Evolutionary conservation across 2,329 filamentous ascomycete genomes (phyloP).

Genomic region (Malbranchea cinnamomea): DNA sequence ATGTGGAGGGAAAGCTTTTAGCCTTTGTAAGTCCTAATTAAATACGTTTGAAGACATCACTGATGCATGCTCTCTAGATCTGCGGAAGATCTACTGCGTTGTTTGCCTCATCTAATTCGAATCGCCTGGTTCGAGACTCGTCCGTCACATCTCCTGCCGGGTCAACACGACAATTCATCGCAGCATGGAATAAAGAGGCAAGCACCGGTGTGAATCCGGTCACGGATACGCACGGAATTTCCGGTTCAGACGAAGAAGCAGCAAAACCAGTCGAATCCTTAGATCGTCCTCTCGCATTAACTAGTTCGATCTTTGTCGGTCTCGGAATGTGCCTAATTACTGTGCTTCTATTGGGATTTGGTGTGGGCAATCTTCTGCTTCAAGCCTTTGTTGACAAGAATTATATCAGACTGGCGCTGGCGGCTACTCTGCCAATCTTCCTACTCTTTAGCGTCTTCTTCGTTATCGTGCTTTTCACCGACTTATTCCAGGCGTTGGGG

Average conservation of each 20-base stretch:
- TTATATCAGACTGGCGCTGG: slow-evolving; percentile 16
- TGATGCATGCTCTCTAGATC: slow-evolving; percentile 8
- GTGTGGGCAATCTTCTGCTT: slow-evolving; percentile 24
- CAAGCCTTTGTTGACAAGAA: slow-evolving; percentile 25
- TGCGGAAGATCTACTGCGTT: slow-evolving; percentile 10
- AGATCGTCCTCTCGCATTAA: slow-evolving; percentile 25
- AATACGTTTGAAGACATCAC: not conserved
- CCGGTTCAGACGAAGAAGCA: slow-evolving; percentile 10
- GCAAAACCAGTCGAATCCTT: slow-evolving; percentile 24
- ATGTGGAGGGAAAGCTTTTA: slow-evolving; percentile 11
- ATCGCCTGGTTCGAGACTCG: slow-evolving; percentile 8
- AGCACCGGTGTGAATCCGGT: not conserved
- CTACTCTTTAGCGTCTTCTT: slow-evolving; percentile 33
- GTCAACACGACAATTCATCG: slow-evolving; percentile 11
- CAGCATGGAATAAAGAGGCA: slow-evolving; percentile 15
- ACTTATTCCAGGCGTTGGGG: slow-evolving; percentile 37
- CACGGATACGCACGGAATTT: no score
- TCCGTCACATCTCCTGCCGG: slow-evolving; percentile 9
- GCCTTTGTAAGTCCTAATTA: slow-evolving; percentile 8
- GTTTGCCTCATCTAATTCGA: slow-evolving; percentile 6
- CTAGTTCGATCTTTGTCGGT: slow-evolving; percentile 26
- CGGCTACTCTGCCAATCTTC: slow-evolving; percentile 23
- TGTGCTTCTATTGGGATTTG: slow-evolving; percentile 26
- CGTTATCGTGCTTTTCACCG: slow-evolving; percentile 33
- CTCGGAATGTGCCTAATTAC: slow-evolving; percentile 24